phyloP scores from a whole-genome alignment of 495 filamentous ascomycete genomes.

The Xylaria palmicola region DNA sequence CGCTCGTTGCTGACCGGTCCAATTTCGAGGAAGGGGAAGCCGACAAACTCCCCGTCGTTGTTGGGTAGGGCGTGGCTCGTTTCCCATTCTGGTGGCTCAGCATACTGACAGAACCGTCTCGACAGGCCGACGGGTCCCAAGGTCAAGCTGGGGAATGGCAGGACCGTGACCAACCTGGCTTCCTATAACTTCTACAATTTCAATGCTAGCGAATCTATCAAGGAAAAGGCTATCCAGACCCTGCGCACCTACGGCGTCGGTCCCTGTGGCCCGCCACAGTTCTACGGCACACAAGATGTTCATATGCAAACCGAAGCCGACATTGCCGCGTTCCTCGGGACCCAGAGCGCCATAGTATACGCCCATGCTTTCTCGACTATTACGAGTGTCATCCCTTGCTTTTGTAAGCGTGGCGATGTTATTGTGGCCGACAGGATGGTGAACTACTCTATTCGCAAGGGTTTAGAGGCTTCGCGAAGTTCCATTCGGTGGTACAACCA shows the following conservation, averaged over 20 bases:
- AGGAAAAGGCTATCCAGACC: constrained; percentile 90
- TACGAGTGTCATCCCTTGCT: constrained; percentile 89
- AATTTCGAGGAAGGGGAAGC: constrained; percentile 74
- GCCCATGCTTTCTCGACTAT: constrained; percentile 95
- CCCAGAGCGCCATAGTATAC: constrained; percentile 87
- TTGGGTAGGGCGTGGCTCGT: constrained; percentile 60
- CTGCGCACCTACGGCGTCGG: constrained; percentile 94
- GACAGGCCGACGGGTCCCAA: constrained; percentile 83
- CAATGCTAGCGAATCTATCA: constrained; percentile 83
- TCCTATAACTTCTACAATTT: constrained; percentile 98
- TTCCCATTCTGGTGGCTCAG: background rate
- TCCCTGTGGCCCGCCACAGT: constrained; percentile 92
- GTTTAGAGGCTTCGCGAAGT: constrained; percentile 88
- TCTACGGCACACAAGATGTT: constrained; percentile 98
- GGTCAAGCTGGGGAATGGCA: constrained; percentile 82
- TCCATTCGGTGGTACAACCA: constrained; percentile 93
- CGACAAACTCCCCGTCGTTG: constrained; percentile 81
- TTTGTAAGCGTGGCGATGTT: constrained; percentile 95
- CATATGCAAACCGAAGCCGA: constrained; percentile 96
- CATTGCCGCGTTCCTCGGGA: constrained; percentile 84
- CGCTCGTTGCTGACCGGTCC: constrained; percentile 72
- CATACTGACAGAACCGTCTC: constrained; percentile 3
- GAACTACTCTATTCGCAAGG: constrained; percentile 91
- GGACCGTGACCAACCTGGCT: constrained; percentile 86
- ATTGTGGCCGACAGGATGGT: constrained; percentile 96